A percentile compares a stretch with the other conserved stretches of the same genome.
phyloP scores from a whole-genome alignment of 2,329 filamentous ascomycete genomes.

The Lachnellula occidentalis region DNA sequence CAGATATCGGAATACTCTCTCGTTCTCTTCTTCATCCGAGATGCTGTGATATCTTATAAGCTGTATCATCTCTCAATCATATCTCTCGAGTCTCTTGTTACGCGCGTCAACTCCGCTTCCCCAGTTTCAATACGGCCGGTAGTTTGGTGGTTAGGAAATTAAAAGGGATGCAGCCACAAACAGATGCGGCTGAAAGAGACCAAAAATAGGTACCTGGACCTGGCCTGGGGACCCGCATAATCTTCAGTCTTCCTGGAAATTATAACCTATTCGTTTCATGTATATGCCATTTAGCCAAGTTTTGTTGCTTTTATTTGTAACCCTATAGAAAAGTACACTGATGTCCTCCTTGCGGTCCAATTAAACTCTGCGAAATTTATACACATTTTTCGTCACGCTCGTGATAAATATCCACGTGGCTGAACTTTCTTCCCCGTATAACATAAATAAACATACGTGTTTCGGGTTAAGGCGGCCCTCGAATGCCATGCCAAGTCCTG shows the following conservation, averaged over 20 bases:
- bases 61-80: background rate
- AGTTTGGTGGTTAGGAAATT: background rate
- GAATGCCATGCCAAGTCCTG: too few relatives aligned
- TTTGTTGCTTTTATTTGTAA: conserved; percentile 25
- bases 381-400: conserved; percentile 50
- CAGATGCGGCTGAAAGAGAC: conserved; percentile 1
- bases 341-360: conserved; percentile 58
- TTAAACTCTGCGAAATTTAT: conserved; percentile 56
- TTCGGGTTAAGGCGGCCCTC: too few relatives aligned
- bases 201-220: background rate
- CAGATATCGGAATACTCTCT: background rate
- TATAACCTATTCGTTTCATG: background rate
- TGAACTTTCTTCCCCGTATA: too few relatives aligned
- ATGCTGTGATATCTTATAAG: too few relatives aligned
- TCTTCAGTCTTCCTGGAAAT: too few relatives aligned
- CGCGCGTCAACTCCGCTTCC: background rate
- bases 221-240: background rate
- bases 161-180: background rate
- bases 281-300: conserved; percentile 3
- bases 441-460: too few relatives aligned
- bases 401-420: conserved; percentile 41
- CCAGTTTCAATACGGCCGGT: background rate
- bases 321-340: conserved; percentile 45
- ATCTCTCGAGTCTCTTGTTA: background rate
- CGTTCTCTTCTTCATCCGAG: too few relatives aligned